Evolutionary conservation across 164 flowering plant species (phyloP).

Genomic region (Macadamia integrifolia): DNA sequence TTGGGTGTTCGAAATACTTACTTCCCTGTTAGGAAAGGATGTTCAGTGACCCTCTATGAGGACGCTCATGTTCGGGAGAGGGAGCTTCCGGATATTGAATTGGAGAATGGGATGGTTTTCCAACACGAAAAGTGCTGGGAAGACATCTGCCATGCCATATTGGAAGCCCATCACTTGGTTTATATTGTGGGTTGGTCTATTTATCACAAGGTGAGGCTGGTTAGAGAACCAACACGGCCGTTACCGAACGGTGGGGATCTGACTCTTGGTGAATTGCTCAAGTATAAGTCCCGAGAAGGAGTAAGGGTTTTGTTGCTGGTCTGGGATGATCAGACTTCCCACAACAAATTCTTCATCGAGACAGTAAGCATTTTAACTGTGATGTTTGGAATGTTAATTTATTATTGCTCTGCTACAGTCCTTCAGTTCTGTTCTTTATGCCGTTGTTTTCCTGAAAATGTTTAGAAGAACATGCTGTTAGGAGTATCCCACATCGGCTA

Average conservation of each 20-base stretch:
- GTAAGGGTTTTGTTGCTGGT: slow-evolving; percentile 77
- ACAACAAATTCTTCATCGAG: slow-evolving; percentile 51
- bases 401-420: too few relatives aligned
- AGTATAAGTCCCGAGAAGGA: slow-evolving; percentile 92
- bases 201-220: slow-evolving; percentile 68
- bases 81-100: slow-evolving; percentile 39
- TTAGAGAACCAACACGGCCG: slow-evolving; percentile 66
- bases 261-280: slow-evolving; percentile 83
- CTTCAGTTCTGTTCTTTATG: too few relatives aligned
- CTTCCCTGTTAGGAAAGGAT: slow-evolving; percentile 60
- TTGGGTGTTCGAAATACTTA: slow-evolving; percentile 52
- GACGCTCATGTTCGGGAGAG: slow-evolving; percentile 61
- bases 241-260: slow-evolving; percentile 66
- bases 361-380: slow-evolving; percentile 43
- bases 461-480: too few relatives aligned
- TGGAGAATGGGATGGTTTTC: slow-evolving; percentile 44
- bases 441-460: too few relatives aligned
- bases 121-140: slow-evolving; percentile 77
- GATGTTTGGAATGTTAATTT: too few relatives aligned
- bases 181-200: slow-evolving; percentile 92
- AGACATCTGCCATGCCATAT: slow-evolving; percentile 82
- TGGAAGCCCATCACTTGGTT: slow-evolving; percentile 88
- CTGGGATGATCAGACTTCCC: slow-evolving; percentile 99
- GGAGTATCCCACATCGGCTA: too few relatives aligned
- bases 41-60: slow-evolving; percentile 52